Evolutionary conservation across 441 rosid species (phyloP).

Genomic region (Gossypium gossypioides): DNA sequence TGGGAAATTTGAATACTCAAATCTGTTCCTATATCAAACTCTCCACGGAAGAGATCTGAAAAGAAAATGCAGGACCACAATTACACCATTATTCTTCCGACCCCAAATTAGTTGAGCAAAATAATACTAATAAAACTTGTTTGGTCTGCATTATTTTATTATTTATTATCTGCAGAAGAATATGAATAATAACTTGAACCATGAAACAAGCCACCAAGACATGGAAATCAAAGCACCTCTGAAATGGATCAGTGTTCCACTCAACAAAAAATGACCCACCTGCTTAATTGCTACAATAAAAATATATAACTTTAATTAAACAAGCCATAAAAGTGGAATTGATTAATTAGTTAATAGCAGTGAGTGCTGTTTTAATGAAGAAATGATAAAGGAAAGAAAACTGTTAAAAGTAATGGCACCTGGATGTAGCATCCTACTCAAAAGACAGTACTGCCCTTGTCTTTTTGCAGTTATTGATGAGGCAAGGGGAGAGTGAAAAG

Average conservation of each 20-base stretch:
- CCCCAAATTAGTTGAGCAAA: not conserved
- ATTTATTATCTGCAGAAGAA: not conserved
- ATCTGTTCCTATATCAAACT: too few species aligned
- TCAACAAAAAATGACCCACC: not conserved
- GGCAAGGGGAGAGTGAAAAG: not conserved
- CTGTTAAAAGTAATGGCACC: not conserved
- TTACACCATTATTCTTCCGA: not conserved
- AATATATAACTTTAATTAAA: not conserved
- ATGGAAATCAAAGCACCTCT: not conserved
- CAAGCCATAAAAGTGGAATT: not conserved
- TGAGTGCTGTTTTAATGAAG: not conserved
- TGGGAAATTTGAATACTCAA: too few species aligned
- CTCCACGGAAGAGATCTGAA: not conserved
- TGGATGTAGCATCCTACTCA: not conserved
- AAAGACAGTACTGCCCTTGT: not conserved
- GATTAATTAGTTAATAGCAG: not conserved
- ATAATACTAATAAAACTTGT: too few species aligned
- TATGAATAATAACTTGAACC: not conserved
- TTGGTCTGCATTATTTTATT: not conserved
- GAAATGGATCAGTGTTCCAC: not conserved
- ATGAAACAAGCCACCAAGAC: not conserved
- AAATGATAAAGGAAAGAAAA: not conserved
- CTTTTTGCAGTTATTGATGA: not conserved
- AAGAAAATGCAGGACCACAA: not conserved
- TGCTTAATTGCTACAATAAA: not conserved